Base-by-base conservation (phyloP, 495 filamentous ascomycete genomes). In the Mytilinidion resinicola region DNA sequence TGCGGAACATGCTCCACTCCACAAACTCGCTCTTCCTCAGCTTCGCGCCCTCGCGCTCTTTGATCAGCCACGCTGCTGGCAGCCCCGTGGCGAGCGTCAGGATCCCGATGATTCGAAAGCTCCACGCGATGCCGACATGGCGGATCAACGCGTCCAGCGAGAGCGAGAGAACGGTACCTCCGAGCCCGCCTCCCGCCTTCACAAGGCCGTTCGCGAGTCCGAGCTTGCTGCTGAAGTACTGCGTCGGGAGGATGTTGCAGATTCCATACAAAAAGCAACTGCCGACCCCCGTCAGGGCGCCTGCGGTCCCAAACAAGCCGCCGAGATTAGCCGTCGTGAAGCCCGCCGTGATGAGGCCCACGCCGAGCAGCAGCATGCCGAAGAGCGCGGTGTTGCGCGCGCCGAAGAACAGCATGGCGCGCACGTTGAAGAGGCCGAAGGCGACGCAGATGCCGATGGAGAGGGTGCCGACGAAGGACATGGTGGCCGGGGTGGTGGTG, bases 151-250 rank as follows among this genome's bases (percentile, higher is more conserved):
- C 71, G 43, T 84, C 72, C 1, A 80, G 60, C 21, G 73, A 69
- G 49, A 84, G 72, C 37, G 76, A 77, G 56, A 78, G 74, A 3
- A 79, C 72, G 0, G 77, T 71, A 19, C 75, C 80, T 3, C 81
- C 81, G 9, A 82, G 70, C 0, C 80, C 81, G 36, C 81, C 79
- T 1, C 74, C 77, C 8, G 76, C 71, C 37, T 78, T 79, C 41
- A 83, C 78, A 17, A 84, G 73, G 0, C 80, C 80, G 58, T 83
- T 82, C 12, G 80, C 81, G 9, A 80, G 73, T 0, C 80, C 81
- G 11, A 77, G 75, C 59, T 78, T 80, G 0, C 67, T 63, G 55
- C 69, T 74, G 68, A 84, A 84, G 57, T 79, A 84, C 56, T 82
- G 80, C 0, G 79, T 75, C 9, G 82, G 77, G 50, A 70, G 64